phyloP scores from a whole-genome alignment of 179 eudicot species.

The Carnegiea gigantea region DNA sequence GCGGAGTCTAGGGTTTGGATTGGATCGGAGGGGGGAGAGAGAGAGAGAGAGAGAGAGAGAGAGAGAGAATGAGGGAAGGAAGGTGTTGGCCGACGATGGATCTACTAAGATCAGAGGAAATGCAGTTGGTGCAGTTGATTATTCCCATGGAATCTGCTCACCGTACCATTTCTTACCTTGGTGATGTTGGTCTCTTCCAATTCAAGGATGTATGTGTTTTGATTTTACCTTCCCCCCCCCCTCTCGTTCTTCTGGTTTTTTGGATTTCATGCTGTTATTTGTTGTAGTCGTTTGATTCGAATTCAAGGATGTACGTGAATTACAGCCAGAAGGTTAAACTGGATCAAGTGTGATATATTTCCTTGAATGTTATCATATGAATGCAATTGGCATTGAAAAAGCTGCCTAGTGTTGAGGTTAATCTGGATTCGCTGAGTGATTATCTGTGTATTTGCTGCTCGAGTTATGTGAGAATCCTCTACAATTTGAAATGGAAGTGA shows the following conservation, averaged over 20 bases:
- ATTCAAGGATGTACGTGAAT: too few species aligned
- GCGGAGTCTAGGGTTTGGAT: slow-evolving; percentile 21
- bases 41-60: not conserved
- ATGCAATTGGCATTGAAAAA: not conserved
- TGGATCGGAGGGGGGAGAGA: not conserved
- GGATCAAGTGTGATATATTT: not conserved
- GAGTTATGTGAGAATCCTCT: not conserved
- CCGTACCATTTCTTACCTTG: slow-evolving; percentile 66
- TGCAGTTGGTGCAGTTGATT: slow-evolving; percentile 68
- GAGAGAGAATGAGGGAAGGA: slow-evolving; percentile 25
- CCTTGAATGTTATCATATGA: not conserved
- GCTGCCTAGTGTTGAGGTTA: not conserved
- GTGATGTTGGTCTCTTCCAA: slow-evolving; percentile 76
- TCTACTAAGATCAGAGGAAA: slow-evolving; percentile 76
- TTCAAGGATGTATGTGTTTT: slow-evolving; percentile 62
- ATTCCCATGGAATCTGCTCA: slow-evolving; percentile 76
- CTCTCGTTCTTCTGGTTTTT: not conserved
- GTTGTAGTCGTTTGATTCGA: not conserved
- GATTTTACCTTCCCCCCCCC: not conserved
- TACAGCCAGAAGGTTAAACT: not conserved
- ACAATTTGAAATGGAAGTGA: not conserved
- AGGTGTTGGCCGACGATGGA: slow-evolving; percentile 57
- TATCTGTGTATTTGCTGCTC: not conserved
- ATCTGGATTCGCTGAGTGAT: not conserved
- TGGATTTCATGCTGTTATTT: not conserved